Evolutionary conservation across 345 rosid genomes (phyloP).

Genomic region (Hypericum androsaemum): DNA sequence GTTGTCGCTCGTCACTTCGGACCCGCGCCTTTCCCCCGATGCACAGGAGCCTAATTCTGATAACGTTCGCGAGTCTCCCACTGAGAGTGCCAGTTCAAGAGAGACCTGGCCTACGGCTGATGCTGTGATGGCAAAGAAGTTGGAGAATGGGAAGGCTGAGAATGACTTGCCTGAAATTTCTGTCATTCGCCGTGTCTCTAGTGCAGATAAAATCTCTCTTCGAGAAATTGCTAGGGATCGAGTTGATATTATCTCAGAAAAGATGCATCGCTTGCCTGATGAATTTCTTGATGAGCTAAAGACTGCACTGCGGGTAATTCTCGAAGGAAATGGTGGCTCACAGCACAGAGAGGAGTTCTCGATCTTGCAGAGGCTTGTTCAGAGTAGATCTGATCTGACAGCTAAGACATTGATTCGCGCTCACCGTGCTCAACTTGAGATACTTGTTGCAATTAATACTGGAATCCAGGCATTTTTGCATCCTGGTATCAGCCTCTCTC

Average conservation of each 20-base stretch:
- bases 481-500: slow-evolving; percentile 77
- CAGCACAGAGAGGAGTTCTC: slow-evolving; percentile 74
- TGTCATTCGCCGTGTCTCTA: slow-evolving; percentile 50
- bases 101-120: slow-evolving; percentile 91
- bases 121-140: slow-evolving; percentile 45
- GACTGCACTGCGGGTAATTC: slow-evolving; percentile 57
- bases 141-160: slow-evolving; percentile 60
- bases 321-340: slow-evolving; percentile 77
- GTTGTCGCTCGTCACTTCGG: slow-evolving; percentile 54
- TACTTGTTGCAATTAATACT: slow-evolving; percentile 80
- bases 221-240: slow-evolving; percentile 83
- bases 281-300: slow-evolving; percentile 75
- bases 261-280: slow-evolving; percentile 63
- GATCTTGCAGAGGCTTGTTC: slow-evolving; percentile 69
- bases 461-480: slow-evolving; percentile 91
- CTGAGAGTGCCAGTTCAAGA: slow-evolving; percentile 92
- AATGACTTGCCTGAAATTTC: slow-evolving; percentile 52
- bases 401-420: slow-evolving; percentile 73
- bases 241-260: slow-evolving; percentile 66
- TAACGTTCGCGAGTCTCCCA: slow-evolving; percentile 75
- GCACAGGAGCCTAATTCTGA: slow-evolving; percentile 56
- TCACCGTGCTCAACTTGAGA: slow-evolving; percentile 72
- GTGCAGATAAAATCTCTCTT: slow-evolving; percentile 64
- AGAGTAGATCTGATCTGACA: slow-evolving; percentile 70
- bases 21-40: slow-evolving; percentile 54